A percentile compares a stretch with the other conserved stretches of the same genome.
Evolutionary conservation across 2,329 filamentous ascomycete species (phyloP).

Genomic region (Curvularia hawaiiensis): DNA sequence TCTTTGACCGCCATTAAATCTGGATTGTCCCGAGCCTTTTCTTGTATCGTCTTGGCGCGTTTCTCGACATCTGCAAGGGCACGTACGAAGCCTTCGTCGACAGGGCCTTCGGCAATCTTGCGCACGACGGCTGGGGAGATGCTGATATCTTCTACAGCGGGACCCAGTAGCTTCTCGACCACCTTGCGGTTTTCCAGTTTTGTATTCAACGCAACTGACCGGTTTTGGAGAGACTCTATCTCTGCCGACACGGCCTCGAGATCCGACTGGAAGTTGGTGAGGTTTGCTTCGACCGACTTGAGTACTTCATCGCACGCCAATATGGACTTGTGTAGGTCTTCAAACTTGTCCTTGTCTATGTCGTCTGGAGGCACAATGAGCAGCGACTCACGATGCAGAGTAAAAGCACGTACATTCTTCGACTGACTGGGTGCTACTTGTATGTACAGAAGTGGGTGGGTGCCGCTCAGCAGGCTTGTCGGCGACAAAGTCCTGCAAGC

Average conservation of each 20-base stretch:
- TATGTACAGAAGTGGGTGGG: slow-evolving; percentile 49
- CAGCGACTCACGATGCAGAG: slow-evolving; percentile 24
- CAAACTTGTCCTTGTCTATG: slow-evolving; percentile 80
- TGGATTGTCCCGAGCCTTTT: slow-evolving; percentile 61
- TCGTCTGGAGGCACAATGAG: slow-evolving; percentile 62
- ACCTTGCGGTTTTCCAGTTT: slow-evolving; percentile 87
- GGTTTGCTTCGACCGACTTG: slow-evolving; percentile 88
- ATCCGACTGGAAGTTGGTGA: slow-evolving; percentile 92
- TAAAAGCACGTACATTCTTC: slow-evolving; percentile 70
- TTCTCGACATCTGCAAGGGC: slow-evolving; percentile 83
- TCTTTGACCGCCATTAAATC: slow-evolving; percentile 80
- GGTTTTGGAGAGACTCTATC: slow-evolving; percentile 89
- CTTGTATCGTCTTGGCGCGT: slow-evolving; percentile 73
- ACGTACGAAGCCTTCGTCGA: slow-evolving; percentile 89
- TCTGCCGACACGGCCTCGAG: slow-evolving; percentile 90
- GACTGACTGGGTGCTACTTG: slow-evolving; percentile 64
- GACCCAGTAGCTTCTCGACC: slow-evolving; percentile 85
- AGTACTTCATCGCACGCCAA: slow-evolving; percentile 89
- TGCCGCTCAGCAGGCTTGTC: slow-evolving; percentile 39
- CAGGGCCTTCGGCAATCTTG: slow-evolving; percentile 84
- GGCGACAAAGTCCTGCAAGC: slow-evolving; percentile 72
- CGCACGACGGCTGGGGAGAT: slow-evolving; percentile 82
- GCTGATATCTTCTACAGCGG: slow-evolving; percentile 89
- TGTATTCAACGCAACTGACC: slow-evolving; percentile 81
- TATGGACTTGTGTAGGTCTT: slow-evolving; percentile 90